Evolutionary conservation across 1,284 basidiomycete species (phyloP), one percentile per base, ranked within the genome.

Genomic region (Flammula alnicola): DNA sequence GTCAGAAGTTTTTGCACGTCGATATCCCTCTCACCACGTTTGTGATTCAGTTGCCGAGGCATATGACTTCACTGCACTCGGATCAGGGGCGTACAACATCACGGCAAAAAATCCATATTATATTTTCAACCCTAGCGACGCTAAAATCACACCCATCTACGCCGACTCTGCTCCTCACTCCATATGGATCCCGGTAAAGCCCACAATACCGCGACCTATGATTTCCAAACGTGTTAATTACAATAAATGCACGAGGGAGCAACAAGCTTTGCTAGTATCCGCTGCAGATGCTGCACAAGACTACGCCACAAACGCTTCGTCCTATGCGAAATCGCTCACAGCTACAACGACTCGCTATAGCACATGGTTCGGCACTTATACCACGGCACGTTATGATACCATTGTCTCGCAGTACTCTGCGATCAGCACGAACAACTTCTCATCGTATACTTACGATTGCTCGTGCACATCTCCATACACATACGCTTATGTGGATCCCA

Each of bases 281-380:
- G 78, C 77, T 7, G 71, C 72, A 4, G 56, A 70, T 19, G 64
- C 64, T 9, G 76, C 76, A 6, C 64, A 73, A 51, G 67, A 51
- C 43, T 79, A 79, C 57, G 73, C 72, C 36, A 48, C 61, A 5
- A 56, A 52, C 39, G 71, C 77, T 5, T 51, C 58, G 25, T 60
- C 65, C 4, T 76, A 76, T 60, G 62, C 71, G 31, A 52, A 57
- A 17, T 40, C 62, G 12, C 63, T 71, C 58, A 70, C 68, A 32
- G 51, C 71, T 3, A 49, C 67, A 17, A 71, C 75, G 7, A 50
- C 70, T 7, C 73, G 78, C 40, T 79, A 68, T 57, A 70, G 64
- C 10, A 77, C 76, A 19, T 80, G 76, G 77, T 80, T 80, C 64
- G 77, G 78, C 43, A 59, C 72, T 12, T 77, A 70, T 64, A 72